Conservation (phyloP, 805 yeast species). For the Starmerella khaoyaiensis region DNA sequence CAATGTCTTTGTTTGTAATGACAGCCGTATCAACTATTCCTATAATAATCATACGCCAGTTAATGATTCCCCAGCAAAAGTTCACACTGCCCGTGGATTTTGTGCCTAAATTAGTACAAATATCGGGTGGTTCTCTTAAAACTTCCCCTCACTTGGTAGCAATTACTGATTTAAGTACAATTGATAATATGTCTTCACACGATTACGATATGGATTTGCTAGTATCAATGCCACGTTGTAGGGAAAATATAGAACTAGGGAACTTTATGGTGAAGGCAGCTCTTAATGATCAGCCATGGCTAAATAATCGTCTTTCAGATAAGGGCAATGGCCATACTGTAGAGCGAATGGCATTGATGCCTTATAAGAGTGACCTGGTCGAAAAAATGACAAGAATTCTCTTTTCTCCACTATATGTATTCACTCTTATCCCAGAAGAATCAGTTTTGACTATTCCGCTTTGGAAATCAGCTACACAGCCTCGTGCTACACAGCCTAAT, state of each 20-base stretch:
- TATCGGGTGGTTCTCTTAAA: not conserved
- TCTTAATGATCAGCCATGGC: slow-evolving; percentile 15
- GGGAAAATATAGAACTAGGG: slow-evolving; percentile 24
- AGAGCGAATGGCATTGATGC: slow-evolving; percentile 25
- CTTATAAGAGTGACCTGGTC: slow-evolving; percentile 23
- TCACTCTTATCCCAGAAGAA: slow-evolving; percentile 23
- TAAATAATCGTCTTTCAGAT: not conserved
- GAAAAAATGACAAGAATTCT: slow-evolving; percentile 23
- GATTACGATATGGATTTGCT: slow-evolving; percentile 24
- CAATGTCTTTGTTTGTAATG: not conserved
- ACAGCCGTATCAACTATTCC: slow-evolving; percentile 6
- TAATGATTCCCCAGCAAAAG: slow-evolving; percentile 5
- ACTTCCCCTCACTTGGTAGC: slow-evolving; percentile 8
- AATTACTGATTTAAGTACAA: slow-evolving; percentile 1
- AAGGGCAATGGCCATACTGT: not conserved
- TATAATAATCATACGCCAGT: slow-evolving; percentile 6
- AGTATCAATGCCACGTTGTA: slow-evolving; percentile 26
- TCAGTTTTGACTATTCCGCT: slow-evolving; percentile 21
- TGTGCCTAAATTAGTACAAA: slow-evolving; percentile 7
- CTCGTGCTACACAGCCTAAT: slow-evolving; percentile 1
- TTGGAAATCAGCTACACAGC: slow-evolving; percentile 11
- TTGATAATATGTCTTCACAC: slow-evolving; percentile 8
- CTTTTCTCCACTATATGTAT: slow-evolving; percentile 24
- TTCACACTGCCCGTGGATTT: slow-evolving; percentile 10
- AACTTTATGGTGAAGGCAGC: slow-evolving; percentile 26